Evolutionary conservation across 495 filamentous ascomycete genomes (phyloP).

Genomic region (Ascobolus immersus): DNA sequence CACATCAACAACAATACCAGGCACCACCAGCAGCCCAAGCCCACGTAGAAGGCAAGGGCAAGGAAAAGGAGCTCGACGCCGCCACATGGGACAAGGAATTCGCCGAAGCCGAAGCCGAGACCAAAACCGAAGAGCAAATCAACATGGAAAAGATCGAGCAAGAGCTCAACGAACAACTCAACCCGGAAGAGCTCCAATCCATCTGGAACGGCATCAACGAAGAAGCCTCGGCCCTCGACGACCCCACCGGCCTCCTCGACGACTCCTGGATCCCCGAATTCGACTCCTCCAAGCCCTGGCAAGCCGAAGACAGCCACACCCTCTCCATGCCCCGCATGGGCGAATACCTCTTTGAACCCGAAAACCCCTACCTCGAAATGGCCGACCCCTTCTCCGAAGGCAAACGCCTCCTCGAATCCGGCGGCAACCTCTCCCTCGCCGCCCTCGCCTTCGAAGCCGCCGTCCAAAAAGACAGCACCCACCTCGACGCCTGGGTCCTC

Average conservation of each 20-base stretch:
- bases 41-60: conserved; percentile 41
- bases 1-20: conserved; percentile 22
- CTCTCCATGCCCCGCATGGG: conserved; percentile 26
- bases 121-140: conserved; percentile 22
- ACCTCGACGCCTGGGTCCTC: conserved; percentile 78
- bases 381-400: conserved; percentile 73
- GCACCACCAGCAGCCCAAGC: conserved; percentile 18
- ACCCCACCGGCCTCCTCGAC: conserved; percentile 7
- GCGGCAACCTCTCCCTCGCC: conserved; percentile 79
- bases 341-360: conserved; percentile 81
- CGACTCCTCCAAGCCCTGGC: conserved; percentile 12
- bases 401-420: conserved; percentile 65
- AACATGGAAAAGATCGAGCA: conserved; percentile 45
- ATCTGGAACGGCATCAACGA: conserved; percentile 71
- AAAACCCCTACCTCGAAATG: conserved; percentile 59
- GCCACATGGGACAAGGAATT: conserved; percentile 92
- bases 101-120: conserved; percentile 55
- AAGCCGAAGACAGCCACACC: conserved; percentile 12
- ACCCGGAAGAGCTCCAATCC: conserved; percentile 59
- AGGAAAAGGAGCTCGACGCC: conserved; percentile 76
- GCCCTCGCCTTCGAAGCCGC: conserved; percentile 95
- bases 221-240: conserved; percentile 34
- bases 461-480: conserved; percentile 62
- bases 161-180: conserved; percentile 52
- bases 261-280: conserved; percentile 12